These are phyloP conservation scores for Penstemon davidsonii DNA, from an alignment of 257 asterid genomes.

Conservation along the genomic window DNA sequence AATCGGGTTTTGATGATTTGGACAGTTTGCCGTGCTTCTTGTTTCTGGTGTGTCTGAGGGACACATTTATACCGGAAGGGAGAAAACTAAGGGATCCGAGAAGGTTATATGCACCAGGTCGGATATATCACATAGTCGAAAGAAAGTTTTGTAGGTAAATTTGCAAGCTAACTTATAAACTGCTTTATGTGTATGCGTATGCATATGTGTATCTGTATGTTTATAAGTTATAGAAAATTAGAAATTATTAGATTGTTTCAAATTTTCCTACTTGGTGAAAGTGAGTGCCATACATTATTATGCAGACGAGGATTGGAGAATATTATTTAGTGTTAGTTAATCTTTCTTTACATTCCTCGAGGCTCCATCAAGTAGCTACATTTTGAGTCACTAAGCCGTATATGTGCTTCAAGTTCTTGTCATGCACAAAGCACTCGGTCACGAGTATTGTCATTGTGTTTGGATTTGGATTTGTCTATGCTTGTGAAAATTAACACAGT, in stretches of 20 bases:
- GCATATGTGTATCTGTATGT: too few species aligned
- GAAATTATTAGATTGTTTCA: too few species aligned
- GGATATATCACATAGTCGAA: constrained; percentile 92
- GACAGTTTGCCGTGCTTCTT: constrained; percentile 97
- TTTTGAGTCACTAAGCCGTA: background rate
- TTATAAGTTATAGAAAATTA: too few species aligned
- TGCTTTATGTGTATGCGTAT: too few species aligned
- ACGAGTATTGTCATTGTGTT: too few species aligned
- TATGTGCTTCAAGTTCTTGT: background rate
- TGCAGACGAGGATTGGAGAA: too few species aligned
- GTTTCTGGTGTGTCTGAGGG: constrained; percentile 87
- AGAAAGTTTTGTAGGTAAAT: constrained; percentile 89
- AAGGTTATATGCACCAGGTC: constrained; percentile 91
- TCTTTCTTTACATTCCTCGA: background rate
- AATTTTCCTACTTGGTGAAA: too few species aligned
- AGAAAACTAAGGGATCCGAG: constrained; percentile 94
- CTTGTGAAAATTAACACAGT: constrained; percentile 7
- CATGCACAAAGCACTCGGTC: background rate
- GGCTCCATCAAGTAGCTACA: background rate
- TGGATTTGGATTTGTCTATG: background rate
- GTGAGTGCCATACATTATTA: too few species aligned
- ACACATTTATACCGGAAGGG: constrained; percentile 90
- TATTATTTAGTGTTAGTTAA: background rate
- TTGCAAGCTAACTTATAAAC: background rate
- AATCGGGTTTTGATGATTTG: constrained; percentile 63